Evolutionary conservation across 495 filamentous ascomycete genomes (phyloP), one percentile per base, ranked within the genome.

Genomic region (Xylaria curta): DNA sequence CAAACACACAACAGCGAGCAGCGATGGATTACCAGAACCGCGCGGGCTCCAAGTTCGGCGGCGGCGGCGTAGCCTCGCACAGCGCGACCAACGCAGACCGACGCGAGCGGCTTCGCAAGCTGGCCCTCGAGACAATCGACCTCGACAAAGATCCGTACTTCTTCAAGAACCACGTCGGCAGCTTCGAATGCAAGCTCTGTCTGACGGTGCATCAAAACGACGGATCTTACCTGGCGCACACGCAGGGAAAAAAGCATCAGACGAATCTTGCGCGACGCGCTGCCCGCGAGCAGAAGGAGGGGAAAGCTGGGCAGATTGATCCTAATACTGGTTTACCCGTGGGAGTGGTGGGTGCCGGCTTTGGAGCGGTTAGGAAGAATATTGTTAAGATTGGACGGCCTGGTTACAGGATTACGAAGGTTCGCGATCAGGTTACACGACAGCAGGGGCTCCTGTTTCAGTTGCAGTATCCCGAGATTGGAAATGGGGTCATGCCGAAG

Each of bases 191-290:
- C 81, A 93, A 97, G 19, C 91, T 99, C 51, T 99, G 96, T 76
- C 86, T 99, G 40, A 99, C 96, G 3, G 97, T 98, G n/a, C 96
- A 99, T 87, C 96, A 99, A 77, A 99, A 99, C 82, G 96, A 99
- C 85, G 96, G 96, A 74, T 98, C 95, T 66, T 99, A 99, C 84
- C 94, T 99, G 76, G 95, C 96, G 0, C 96, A 99, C 84, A 99
- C 96, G 12, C 96, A 99, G 82, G 96, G 96, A 61, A 94, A 95
- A 75, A 99, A 99, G 86, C 96, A 99, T 80, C 97, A 98, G 83
- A 98, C 96, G 59, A 99, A 99, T 82, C 92, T 99, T n/a, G 97
- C 96, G 21, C 91, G 96, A 0, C 92, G 96, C 74, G 97, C 97
- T 8, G 97, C 96, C 12, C 89, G 93, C 68, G 96, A 99, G 81